Base-by-base conservation (phyloP, 345 rosid genomes). In the Salix koriyanagi region DNA sequence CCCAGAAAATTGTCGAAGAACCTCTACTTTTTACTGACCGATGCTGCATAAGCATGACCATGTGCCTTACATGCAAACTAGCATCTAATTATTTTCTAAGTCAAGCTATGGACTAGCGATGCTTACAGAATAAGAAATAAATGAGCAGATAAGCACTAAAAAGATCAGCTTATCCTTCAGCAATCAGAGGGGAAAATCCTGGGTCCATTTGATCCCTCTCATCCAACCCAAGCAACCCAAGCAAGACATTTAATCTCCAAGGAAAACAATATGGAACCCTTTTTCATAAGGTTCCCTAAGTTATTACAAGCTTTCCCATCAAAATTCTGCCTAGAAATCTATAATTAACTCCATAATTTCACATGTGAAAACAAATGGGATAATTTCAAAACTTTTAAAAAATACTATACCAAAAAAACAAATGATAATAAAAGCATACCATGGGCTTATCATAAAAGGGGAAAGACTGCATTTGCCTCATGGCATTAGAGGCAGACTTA, bases 401-500 rank as follows among this genome's bases (percentile, higher is more conserved):
- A 26, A 25, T 1, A 9, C 21, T 4, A 25, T n/a, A 23, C 3
- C 25, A 19, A 23, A 37, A 39, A n/a, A 23, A 23, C n/a, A 32
- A 1, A 32, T 15, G 14, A 14, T 14, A 14, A n/a, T 56, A 10
- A 16, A 26, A 14, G 25, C 76, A 32, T 76, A 96, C 99, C 99
- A 96, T 91, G 44, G 89, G 87, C 83, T 96, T 96, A 74, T 96
- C 96, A 69, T 96, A 96, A 82, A 96, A 96, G 56, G 96, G 98
- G 79, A 92, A 96, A 1, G 86, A 91, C 77, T 96, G 97, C 99
- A 96, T 96, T 78, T 90, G 87, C 78, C 90, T 79, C 26, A 96
- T 83, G 74, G 97, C 98, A 54, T 79, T 86, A 25, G 92, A 82
- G 30, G 98, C 98, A 30, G 98, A 91, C 9, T 82, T 81, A 5